Conservation (phyloP, 495 filamentous ascomycete species). For the Neurospora sp. region DNA sequence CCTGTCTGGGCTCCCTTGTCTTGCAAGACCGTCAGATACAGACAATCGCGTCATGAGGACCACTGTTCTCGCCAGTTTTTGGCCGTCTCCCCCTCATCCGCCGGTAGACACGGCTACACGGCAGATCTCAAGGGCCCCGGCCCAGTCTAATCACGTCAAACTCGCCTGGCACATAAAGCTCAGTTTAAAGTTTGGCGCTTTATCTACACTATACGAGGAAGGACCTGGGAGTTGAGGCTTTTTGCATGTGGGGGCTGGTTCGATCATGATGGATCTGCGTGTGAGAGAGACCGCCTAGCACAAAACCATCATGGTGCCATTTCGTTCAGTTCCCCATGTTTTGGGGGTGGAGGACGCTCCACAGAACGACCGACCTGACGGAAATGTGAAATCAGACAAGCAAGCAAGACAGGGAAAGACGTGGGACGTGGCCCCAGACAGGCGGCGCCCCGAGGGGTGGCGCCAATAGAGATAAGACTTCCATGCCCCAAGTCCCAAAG, state of each 20-base stretch:
- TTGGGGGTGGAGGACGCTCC: background rate
- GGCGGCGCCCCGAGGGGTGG: slow-evolving; percentile 11
- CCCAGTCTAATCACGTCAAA: background rate
- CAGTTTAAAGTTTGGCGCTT: background rate
- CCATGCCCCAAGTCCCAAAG: background rate
- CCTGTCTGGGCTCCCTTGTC: background rate
- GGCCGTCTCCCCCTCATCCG: background rate
- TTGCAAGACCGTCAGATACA: background rate
- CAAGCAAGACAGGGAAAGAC: background rate
- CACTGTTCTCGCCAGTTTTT: background rate
- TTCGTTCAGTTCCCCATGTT: background rate
- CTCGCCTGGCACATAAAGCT: background rate
- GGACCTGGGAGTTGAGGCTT: background rate
- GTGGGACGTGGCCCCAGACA: slow-evolving; percentile 12
- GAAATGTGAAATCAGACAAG: background rate
- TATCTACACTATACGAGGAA: background rate
- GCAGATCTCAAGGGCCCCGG: background rate
- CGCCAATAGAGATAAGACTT: slow-evolving; percentile 18
- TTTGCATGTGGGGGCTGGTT: background rate
- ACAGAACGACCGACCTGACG: background rate
- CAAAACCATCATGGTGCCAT: slow-evolving; percentile 1
- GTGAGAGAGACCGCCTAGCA: background rate
- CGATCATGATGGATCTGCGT: background rate
- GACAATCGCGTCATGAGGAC: background rate
- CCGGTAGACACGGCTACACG: background rate